Percentiles rank a stretch among this genome's conserved stretches.
Evolutionary conservation across 2,329 filamentous ascomycete species (phyloP).

Genomic region (Sporothrix schenckii): DNA sequence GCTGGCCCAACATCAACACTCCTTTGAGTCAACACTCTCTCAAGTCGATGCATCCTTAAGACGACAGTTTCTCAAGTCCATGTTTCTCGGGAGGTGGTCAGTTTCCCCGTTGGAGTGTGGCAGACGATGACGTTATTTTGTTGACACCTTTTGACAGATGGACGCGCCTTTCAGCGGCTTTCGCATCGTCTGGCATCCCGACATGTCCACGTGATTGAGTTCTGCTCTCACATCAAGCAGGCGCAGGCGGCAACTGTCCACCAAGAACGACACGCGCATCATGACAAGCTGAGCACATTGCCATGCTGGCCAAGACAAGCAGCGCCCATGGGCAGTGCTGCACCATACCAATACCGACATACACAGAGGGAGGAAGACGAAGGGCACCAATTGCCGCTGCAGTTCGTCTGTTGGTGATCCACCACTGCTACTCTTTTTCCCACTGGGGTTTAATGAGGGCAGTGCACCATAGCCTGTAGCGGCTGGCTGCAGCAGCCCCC

Average conservation of each 20-base stretch:
- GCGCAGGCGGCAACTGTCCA: conserved; percentile 4
- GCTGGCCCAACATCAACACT: conserved; percentile 1
- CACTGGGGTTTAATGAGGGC: conserved; percentile 16
- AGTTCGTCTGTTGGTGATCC: conserved; percentile 15
- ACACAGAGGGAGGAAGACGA: conserved; percentile 8
- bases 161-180: conserved; percentile 10
- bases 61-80: background rate
- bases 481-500: conserved; percentile 1
- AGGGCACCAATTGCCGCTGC: background rate
- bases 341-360: conserved; percentile 7
- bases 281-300: conserved; percentile 14
- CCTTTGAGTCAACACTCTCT: conserved; percentile 1
- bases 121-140: conserved; percentile 7
- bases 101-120: conserved; percentile 6
- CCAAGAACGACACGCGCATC: conserved; percentile 11
- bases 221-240: conserved; percentile 14
- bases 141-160: conserved; percentile 4
- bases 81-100: conserved; percentile 4
- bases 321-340: conserved; percentile 2
- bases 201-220: conserved; percentile 13
- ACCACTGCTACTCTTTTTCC: conserved; percentile 10
- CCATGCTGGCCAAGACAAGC: conserved; percentile 16
- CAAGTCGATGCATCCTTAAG: conserved; percentile 11
- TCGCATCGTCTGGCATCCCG: conserved; percentile 4
- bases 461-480: conserved; percentile 13